Base-by-base conservation (phyloP, 768 basidiomycete species). In the Kwoniella sp. region DNA sequence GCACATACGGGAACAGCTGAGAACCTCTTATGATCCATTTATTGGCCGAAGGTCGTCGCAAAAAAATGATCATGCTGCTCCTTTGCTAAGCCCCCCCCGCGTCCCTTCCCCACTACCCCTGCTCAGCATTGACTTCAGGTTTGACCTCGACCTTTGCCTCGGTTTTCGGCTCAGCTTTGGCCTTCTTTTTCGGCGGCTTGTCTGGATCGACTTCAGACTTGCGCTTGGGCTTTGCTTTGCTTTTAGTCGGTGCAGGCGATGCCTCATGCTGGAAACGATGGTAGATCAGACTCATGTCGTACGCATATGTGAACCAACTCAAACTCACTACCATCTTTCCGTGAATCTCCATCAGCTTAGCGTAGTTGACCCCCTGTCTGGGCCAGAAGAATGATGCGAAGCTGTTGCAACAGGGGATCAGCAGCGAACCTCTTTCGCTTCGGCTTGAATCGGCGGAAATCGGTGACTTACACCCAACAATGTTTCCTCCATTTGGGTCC, bases 381-480 rank as follows among this genome's bases (percentile, higher is more conserved):
- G 94, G 94, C 94, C 94, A 97, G 82, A 97, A 97, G 58, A 92
- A 84, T 2, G 92, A 93, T 50, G 96, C 92, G 68, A 97, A 97
- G 36, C 91, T 93, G 55, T 33, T 21, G 15, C 5, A 27, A 40
- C 36, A 37, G 55, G n/a, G n/a, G n/a, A n/a, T 27, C 27, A 44
- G 7, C 48, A 48, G 47, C 36, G n/a, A n/a, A n/a, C n/a, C n/a
- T n/a, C n/a, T n/a, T n/a, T n/a, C n/a, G n/a, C n/a, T n/a, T n/a
- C n/a, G n/a, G n/a, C n/a, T n/a, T n/a, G n/a, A n/a, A n/a, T n/a
- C n/a, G n/a, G n/a, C n/a, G n/a, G n/a, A n/a, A n/a, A n/a, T n/a
- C n/a, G n/a, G n/a, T n/a, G n/a, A 89, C 92, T 80, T 81, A 94
- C 91, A 92, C 90, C 93, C 93, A 96, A n/a, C 94, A 84, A 82